Percentiles rank a stretch among this genome's conserved stretches.
phyloP scores from a whole-genome alignment of 75 land plant genomes.

The Pseudotsuga menziesii region DNA sequence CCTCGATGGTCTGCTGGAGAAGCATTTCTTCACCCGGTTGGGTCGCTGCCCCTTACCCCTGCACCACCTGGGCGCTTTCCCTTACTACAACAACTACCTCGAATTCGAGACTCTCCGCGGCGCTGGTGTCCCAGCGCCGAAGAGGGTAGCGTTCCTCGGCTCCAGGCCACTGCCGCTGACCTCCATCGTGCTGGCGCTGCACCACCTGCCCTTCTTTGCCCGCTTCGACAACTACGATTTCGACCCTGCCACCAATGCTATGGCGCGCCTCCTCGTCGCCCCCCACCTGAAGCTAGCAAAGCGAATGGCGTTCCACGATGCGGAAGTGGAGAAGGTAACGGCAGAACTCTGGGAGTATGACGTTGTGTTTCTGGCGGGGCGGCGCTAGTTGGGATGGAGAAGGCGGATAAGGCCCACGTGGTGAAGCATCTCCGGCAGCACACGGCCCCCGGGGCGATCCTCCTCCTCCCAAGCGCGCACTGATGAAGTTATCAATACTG shows the following conservation, averaged over 20 bases:
- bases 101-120: constrained; percentile 18
- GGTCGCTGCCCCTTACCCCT: constrained; percentile 11
- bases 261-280: constrained; percentile 9
- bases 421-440: no score
- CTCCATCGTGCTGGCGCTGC: constrained; percentile 29
- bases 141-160: constrained; percentile 33
- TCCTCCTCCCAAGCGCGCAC: neutral
- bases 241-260: constrained; percentile 22
- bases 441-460: no score
- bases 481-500: constrained; percentile 72
- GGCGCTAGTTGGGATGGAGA: no score
- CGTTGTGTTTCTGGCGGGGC: no score
- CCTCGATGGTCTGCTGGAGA: constrained; percentile 35
- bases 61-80: constrained; percentile 27
- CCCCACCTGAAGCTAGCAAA: no score
- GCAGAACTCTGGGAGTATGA: neutral
- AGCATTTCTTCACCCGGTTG: constrained; percentile 20
- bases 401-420: no score
- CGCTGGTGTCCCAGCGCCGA: constrained; percentile 6
- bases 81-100: constrained; percentile 35
- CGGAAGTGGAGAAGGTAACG: no score
- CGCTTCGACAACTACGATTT: constrained; percentile 35
- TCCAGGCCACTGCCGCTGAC: constrained; percentile 42
- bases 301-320: no score
- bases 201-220: constrained; percentile 21